A percentile compares a stretch with the other conserved stretches of the same genome.
Evolutionary conservation across 2,329 filamentous ascomycete genomes (phyloP).

Genomic region (Penicillium brasilianum): DNA sequence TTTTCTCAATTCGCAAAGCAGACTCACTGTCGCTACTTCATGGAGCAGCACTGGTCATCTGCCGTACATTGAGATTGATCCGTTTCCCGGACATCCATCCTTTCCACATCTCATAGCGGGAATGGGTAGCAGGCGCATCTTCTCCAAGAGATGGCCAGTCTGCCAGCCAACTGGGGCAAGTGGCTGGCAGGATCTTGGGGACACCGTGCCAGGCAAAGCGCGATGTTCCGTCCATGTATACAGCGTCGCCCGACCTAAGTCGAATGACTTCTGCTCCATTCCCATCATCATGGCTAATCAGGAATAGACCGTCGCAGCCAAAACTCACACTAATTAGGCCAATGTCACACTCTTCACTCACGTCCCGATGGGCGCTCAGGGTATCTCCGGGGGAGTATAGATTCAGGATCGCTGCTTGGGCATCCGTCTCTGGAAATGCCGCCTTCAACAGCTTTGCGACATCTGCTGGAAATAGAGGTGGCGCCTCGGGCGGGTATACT

Average conservation of each 20-base stretch:
- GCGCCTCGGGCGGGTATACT: conserved; percentile 70
- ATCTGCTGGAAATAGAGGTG: conserved; percentile 76
- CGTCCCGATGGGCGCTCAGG: conserved; percentile 90
- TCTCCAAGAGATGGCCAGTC: conserved; percentile 69
- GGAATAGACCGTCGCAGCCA: conserved; percentile 88
- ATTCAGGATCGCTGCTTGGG: conserved; percentile 93
- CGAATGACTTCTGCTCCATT: conserved; percentile 58
- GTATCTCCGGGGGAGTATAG: conserved; percentile 90
- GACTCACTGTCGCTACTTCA: background rate
- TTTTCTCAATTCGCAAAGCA: background rate
- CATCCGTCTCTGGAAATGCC: conserved; percentile 76
- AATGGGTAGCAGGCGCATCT: conserved; percentile 42
- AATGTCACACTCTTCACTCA: conserved; percentile 80
- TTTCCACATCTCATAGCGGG: conserved; percentile 68
- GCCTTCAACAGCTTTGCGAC: conserved; percentile 69
- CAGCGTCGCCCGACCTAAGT: conserved; percentile 81
- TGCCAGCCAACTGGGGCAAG: conserved; percentile 75
- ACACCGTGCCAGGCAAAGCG: conserved; percentile 96
- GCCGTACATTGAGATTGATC: conserved; percentile 89
- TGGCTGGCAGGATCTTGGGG: conserved; percentile 78
- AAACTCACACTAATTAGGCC: conserved; percentile 85
- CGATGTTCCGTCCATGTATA: conserved; percentile 83
- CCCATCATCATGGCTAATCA: conserved; percentile 70
- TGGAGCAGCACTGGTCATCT: conserved; percentile 67
- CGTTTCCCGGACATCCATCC: conserved; percentile 89